These are phyloP conservation scores for Torrubiellomyces zombiae DNA, from an alignment of 2,329 filamentous ascomycete species.

Conservation along the genomic window DNA sequence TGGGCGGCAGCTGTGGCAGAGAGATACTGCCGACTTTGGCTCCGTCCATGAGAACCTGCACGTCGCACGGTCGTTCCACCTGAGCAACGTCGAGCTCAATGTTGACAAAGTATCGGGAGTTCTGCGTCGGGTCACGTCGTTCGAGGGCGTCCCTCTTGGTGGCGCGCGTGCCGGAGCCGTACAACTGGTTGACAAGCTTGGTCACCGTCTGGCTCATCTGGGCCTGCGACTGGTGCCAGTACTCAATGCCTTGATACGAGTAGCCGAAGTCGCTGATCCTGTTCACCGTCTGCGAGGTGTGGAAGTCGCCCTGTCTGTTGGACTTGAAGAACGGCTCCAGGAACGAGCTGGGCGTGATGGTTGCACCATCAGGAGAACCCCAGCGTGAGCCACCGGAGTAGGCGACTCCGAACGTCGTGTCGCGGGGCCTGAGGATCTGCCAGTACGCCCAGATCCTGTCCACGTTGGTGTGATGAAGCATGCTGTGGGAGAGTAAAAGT, in stretches of 20 bases:
- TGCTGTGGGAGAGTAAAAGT: constrained; percentile 12
- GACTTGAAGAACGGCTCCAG: constrained; percentile 32
- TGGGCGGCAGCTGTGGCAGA: constrained; percentile 18
- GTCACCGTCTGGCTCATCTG: constrained; percentile 16
- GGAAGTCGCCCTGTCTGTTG: too few species aligned
- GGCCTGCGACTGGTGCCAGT: constrained; percentile 13
- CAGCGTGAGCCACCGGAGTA: constrained; percentile 20
- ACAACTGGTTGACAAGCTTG: constrained; percentile 17
- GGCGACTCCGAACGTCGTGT: constrained; percentile 16
- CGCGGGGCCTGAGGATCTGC: constrained; percentile 23
- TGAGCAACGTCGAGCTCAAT: constrained; percentile 17
- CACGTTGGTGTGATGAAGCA: constrained; percentile 39
- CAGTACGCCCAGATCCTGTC: constrained; percentile 47
- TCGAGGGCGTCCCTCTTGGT: constrained; percentile 1
- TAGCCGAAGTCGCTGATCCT: constrained; percentile 21
- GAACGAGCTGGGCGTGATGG: constrained; percentile 25
- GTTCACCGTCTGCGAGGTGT: constrained; percentile 24
- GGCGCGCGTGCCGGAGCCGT: constrained; percentile 6
- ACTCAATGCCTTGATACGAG: constrained; percentile 20
- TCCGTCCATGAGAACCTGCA: constrained; percentile 17
- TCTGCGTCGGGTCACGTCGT: constrained; percentile 3
- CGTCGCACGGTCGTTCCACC: constrained; percentile 17
- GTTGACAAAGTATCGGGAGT: constrained; percentile 18
- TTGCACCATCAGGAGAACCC: constrained; percentile 21
- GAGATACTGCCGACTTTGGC: constrained; percentile 17